Percentiles rank a stretch among this genome's conserved stretches.
phyloP scores from a whole-genome alignment of 108 stramenopile genomes.

The Seminavis robusta region DNA sequence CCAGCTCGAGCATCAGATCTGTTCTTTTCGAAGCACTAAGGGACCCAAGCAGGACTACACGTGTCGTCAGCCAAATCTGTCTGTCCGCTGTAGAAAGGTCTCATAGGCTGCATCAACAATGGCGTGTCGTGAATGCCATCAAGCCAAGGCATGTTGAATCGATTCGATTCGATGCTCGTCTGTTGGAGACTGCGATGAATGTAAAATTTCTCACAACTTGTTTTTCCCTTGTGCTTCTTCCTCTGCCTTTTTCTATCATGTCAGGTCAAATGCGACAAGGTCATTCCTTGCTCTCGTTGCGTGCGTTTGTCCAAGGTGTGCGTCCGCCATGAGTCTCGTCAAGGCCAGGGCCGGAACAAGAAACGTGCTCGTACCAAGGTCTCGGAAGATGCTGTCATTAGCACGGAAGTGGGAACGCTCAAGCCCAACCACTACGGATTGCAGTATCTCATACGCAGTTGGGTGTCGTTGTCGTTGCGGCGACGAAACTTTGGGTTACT shows the following conservation, averaged over 20 bases:
- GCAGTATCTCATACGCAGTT: constrained; percentile 23
- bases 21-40: too few relatives aligned
- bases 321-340: constrained; percentile 16
- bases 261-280: constrained; percentile 31
- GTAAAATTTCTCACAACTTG: too few relatives aligned
- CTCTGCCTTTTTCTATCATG: constrained; percentile 10
- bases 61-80: too few relatives aligned
- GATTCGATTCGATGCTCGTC: too few relatives aligned
- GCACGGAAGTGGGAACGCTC: neutral
- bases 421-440: constrained; percentile 33
- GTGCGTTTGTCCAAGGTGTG: constrained; percentile 28
- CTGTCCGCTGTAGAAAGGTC: too few relatives aligned
- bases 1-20: too few relatives aligned
- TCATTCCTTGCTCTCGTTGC: constrained; percentile 33
- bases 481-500: constrained; percentile 32
- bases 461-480: constrained; percentile 30
- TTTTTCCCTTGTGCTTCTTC: too few relatives aligned
- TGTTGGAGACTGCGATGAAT: too few relatives aligned
- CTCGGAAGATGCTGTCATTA: neutral
- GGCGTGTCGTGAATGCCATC: neutral
- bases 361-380: neutral
- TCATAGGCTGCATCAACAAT: too few relatives aligned
- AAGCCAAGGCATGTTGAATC: too few relatives aligned
- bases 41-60: too few relatives aligned
- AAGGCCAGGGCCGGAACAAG: constrained; percentile 5